These are phyloP conservation scores for Coemansia sp. DNA, from an alignment of 192 early-diverging fungal species.

Conservation along the genomic window DNA sequence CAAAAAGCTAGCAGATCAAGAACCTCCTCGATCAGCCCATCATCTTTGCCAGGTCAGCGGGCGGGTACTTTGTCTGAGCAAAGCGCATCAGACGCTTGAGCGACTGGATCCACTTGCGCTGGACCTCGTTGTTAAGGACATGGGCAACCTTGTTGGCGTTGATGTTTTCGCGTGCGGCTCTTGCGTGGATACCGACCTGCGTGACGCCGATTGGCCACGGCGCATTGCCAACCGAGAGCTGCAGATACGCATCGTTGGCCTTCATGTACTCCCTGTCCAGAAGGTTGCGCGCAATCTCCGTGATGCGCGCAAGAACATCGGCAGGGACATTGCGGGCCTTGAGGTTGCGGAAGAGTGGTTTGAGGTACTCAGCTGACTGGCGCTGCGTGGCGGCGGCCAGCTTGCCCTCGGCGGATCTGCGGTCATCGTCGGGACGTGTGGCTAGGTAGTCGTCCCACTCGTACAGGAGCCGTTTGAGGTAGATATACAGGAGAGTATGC, in stretches of 20 bases:
- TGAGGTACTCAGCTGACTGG: conserved; percentile 86
- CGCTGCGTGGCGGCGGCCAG: conserved; percentile 74
- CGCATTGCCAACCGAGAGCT: conserved; percentile 94
- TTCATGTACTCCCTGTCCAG: conserved; percentile 85
- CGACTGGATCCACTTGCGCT: conserved; percentile 98
- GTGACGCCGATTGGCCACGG: conserved; percentile 98
- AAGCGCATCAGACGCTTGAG: conserved; percentile 97
- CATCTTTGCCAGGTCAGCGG: conserved; percentile 61
- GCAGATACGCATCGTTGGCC: conserved; percentile 92
- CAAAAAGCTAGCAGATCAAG: too few species aligned
- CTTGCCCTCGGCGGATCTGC: conserved; percentile 79
- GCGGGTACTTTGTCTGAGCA: conserved; percentile 89
- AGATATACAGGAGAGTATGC: conserved; percentile 74
- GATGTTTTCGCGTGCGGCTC: conserved; percentile 96
- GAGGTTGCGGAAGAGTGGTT: conserved; percentile 87
- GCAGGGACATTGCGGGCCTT: conserved; percentile 72
- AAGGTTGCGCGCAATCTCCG: conserved; percentile 86
- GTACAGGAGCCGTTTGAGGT: conserved; percentile 78
- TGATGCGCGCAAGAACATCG: conserved; percentile 86
- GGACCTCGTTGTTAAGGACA: conserved; percentile 94
- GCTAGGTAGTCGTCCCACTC: conserved; percentile 86
- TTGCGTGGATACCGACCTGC: conserved; percentile 97
- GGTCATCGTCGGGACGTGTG: conserved; percentile 75
- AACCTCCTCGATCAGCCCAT: not conserved
- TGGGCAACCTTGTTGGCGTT: conserved; percentile 93